phyloP scores from a whole-genome alignment of 2,329 filamentous ascomycete genomes.

The Penicillium sp. region DNA sequence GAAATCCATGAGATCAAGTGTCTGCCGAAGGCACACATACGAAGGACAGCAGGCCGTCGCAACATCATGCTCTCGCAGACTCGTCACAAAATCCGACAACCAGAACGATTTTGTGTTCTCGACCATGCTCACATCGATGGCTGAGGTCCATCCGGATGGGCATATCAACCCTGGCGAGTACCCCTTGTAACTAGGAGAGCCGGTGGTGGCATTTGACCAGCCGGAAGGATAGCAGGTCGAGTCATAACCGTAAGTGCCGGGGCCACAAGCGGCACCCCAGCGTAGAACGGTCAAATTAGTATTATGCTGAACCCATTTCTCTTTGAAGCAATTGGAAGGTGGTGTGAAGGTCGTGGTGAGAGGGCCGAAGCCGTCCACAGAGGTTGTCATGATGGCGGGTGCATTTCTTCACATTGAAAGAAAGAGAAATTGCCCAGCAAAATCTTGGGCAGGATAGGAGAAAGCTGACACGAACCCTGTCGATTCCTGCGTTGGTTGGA shows the following conservation, averaged over 20 bases:
- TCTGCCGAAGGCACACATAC: conserved; percentile 4
- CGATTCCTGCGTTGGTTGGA: too few relatives aligned
- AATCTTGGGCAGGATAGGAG: too few relatives aligned
- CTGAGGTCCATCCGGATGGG: conserved; percentile 7
- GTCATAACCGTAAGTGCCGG: conserved; percentile 5
- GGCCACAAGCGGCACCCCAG: conserved; percentile 9
- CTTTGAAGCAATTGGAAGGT: conserved; percentile 2
- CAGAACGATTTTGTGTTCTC: conserved; percentile 1
- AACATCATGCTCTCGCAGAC: conserved; percentile 5
- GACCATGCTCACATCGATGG: conserved; percentile 3
- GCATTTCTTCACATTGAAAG: not conserved
- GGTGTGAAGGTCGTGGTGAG: conserved; percentile 9
- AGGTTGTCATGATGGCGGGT: conserved; percentile 5
- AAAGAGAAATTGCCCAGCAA: too few relatives aligned
- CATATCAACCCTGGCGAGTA: conserved; percentile 9
- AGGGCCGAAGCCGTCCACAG: conserved; percentile 11
- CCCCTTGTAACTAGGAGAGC: conserved; percentile 8
- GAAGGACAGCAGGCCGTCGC: conserved; percentile 11
- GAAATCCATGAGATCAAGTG: too few relatives aligned
- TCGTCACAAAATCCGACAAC: conserved; percentile 6
- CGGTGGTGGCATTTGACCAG: conserved; percentile 5
- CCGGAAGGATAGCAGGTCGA: conserved; percentile 9
- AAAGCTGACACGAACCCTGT: too few relatives aligned
- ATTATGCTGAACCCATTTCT: conserved; percentile 9
- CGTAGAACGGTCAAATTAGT: conserved; percentile 1